These are phyloP conservation scores for Colletotrichum brevisporum DNA, from an alignment of 2,329 filamentous ascomycete species.

Conservation along the genomic window DNA sequence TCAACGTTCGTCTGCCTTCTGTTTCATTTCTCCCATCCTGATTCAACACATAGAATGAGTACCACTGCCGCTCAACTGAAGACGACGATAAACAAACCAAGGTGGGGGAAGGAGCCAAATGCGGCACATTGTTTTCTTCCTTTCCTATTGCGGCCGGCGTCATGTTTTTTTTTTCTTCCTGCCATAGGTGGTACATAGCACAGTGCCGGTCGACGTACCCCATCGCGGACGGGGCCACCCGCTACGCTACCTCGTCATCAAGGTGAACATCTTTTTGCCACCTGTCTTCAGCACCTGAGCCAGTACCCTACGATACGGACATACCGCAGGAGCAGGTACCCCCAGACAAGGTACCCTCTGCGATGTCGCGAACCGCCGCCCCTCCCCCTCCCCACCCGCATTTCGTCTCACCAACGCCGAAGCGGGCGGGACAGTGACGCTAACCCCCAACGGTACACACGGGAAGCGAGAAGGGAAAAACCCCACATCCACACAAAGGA, in stretches of 20 bases:
- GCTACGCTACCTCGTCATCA: constrained; percentile 12
- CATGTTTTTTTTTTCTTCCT: not conserved
- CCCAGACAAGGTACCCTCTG: too few species aligned
- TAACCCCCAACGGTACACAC: not conserved
- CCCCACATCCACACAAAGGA: too few species aligned
- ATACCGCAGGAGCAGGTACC: too few species aligned
- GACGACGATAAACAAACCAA: constrained; percentile 6
- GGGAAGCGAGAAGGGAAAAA: too few species aligned
- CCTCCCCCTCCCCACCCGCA: not conserved
- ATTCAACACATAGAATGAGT: not conserved
- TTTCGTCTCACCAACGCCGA: constrained; percentile 12
- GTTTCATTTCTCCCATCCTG: not conserved
- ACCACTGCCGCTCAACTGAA: not conserved
- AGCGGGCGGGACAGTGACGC: constrained; percentile 10
- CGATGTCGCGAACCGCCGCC: not conserved
- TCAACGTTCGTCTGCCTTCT: not conserved
- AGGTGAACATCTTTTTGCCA: not conserved
- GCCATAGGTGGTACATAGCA: not conserved
- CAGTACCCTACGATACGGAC: constrained; percentile 6
- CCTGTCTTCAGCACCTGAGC: not conserved
- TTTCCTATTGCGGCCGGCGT: constrained; percentile 35
- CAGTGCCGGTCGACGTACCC: constrained; percentile 11
- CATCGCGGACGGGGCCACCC: not conserved
- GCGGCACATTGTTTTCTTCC: constrained; percentile 36
- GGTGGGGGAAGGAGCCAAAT: constrained; percentile 28